phyloP scores from a whole-genome alignment of 805 yeast species.

The Starmerella bombi region DNA sequence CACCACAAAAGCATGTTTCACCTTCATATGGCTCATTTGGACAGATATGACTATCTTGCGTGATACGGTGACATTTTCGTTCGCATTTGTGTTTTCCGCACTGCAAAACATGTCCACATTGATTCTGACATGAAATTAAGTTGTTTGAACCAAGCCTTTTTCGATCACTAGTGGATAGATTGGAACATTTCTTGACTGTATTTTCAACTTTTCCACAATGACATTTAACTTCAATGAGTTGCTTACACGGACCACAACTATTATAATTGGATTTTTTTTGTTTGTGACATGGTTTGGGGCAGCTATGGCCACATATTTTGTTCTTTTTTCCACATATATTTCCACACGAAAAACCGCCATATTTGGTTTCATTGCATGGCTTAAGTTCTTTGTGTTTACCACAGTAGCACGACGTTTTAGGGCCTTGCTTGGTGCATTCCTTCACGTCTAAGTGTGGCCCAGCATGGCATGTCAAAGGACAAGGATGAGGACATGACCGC shows the following conservation, averaged over 20 bases:
- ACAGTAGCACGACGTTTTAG: slow-evolving; percentile 18
- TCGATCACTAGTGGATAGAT: neutral
- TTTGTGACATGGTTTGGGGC: slow-evolving; percentile 16
- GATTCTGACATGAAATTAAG: slow-evolving; percentile 8
- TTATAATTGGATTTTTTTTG: neutral
- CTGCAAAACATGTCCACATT: slow-evolving; percentile 5
- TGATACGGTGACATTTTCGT: slow-evolving; percentile 9
- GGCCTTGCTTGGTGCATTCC: slow-evolving; percentile 19
- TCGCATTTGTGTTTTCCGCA: slow-evolving; percentile 17
- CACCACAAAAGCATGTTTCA: slow-evolving; percentile 22
- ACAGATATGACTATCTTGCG: slow-evolving; percentile 9
- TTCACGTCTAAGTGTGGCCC: slow-evolving; percentile 18
- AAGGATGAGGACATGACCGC: slow-evolving; percentile 21
- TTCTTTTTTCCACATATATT: slow-evolving; percentile 7
- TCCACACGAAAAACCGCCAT: slow-evolving; percentile 17
- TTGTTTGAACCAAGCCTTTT: neutral
- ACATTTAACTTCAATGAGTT: slow-evolving; percentile 30
- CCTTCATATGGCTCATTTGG: slow-evolving; percentile 7
- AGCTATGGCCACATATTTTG: slow-evolving; percentile 15
- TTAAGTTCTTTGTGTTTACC: slow-evolving; percentile 9
- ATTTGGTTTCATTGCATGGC: slow-evolving; percentile 13
- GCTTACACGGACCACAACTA: slow-evolving; percentile 15
- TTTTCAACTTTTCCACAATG: slow-evolving; percentile 12
- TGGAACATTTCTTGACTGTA: slow-evolving; percentile 1
- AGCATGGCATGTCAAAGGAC: slow-evolving; percentile 22